A percentile compares a stretch with the other conserved stretches of the same genome.
These are phyloP conservation scores for Metschnikowia borealis DNA, from an alignment of 805 yeast species.

Conservation along the genomic window DNA sequence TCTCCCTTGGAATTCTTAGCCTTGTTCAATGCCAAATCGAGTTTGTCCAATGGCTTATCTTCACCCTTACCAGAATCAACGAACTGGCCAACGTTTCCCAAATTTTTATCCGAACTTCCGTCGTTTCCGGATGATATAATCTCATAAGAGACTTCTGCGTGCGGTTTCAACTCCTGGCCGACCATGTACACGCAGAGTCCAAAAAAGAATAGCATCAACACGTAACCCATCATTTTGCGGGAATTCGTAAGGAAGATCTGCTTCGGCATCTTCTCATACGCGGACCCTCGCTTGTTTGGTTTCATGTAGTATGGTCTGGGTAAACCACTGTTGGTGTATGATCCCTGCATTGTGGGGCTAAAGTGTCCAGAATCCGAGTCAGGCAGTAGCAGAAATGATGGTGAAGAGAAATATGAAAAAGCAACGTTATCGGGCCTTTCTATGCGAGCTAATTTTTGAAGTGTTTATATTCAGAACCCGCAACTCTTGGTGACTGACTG, in stretches of 20 bases:
- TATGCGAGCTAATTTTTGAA: no score
- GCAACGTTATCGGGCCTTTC: neutral
- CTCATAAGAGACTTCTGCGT: conserved; percentile 28
- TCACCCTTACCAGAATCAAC: conserved; percentile 26
- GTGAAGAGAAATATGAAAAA: no score
- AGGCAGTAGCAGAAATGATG: neutral
- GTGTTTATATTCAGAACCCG: neutral
- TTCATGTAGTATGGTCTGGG: conserved; percentile 47
- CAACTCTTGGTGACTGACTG: neutral
- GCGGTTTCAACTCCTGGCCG: conserved; percentile 32
- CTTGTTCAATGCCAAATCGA: conserved; percentile 36
- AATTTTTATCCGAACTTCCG: conserved; percentile 10
- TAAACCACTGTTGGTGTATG: conserved; percentile 38
- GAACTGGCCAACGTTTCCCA: conserved; percentile 27
- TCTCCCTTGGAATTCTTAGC: conserved; percentile 39
- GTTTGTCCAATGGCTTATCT: conserved; percentile 31
- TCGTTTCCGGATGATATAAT: conserved; percentile 15
- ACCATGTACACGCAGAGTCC: conserved; percentile 35
- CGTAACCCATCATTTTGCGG: conserved; percentile 36
- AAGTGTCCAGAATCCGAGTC: neutral
- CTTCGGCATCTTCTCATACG: conserved; percentile 31
- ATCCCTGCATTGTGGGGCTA: conserved; percentile 37
- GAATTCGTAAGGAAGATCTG: conserved; percentile 34
- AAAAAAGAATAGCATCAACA: conserved; percentile 30
- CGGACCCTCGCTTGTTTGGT: conserved; percentile 35